Conservation (phyloP, 805 yeast species). For the Metahyphopichia silvanorum region DNA sequence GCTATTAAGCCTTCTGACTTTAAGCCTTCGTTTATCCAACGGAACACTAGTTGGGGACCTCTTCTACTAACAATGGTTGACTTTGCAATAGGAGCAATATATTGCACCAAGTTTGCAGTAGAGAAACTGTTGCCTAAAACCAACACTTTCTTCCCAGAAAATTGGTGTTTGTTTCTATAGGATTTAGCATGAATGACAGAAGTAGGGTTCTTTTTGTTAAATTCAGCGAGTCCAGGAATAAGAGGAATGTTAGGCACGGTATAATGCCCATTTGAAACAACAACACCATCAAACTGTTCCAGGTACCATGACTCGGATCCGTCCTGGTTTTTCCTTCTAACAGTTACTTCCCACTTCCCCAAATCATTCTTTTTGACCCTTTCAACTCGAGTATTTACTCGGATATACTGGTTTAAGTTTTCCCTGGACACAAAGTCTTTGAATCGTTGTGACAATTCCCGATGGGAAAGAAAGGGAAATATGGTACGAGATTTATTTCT, state of each 20-base stretch:
- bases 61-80: conserved; percentile 23
- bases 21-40: conserved; percentile 39
- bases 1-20: conserved; percentile 26
- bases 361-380: conserved; percentile 22
- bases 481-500: conserved; percentile 19
- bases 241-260: conserved; percentile 60
- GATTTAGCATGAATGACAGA: conserved; percentile 56
- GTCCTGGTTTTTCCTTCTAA: conserved; percentile 10
- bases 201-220: conserved; percentile 41
- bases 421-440: conserved; percentile 22
- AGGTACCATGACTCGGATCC: conserved; percentile 37
- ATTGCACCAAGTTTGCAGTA: conserved; percentile 43
- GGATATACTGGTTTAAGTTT: conserved; percentile 25
- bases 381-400: conserved; percentile 41
- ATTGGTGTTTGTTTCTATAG: conserved; percentile 47
- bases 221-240: conserved; percentile 50
- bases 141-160: conserved; percentile 36
- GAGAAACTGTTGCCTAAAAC: conserved; percentile 44
- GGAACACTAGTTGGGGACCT: conserved; percentile 22
- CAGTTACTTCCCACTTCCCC: conserved; percentile 39
- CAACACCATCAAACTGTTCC: conserved; percentile 57
- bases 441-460: conserved; percentile 28
- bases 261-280: conserved; percentile 63
- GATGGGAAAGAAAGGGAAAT: conserved; percentile 36
- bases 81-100: conserved; percentile 24